Percentiles rank a stretch among this genome's conserved stretches.
Conservation (phyloP, 129 eudicot genomes). For the Sambucus nigra region DNA sequence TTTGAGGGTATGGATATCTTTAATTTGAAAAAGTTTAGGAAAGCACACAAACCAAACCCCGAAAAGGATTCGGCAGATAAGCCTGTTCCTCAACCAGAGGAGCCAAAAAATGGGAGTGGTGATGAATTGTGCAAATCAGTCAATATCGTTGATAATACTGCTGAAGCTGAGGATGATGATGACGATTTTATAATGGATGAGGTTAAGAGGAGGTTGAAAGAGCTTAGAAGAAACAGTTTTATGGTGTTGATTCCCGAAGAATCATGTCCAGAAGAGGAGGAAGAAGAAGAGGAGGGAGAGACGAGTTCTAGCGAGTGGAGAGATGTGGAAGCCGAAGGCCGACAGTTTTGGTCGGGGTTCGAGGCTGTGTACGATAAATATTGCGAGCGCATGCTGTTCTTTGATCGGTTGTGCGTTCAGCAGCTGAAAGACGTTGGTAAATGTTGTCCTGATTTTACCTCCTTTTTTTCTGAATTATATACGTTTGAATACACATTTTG, state of each 20-base stretch:
- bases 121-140: slow-evolving; percentile 34
- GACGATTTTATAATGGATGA: slow-evolving; percentile 87
- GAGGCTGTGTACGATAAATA: slow-evolving; percentile 67
- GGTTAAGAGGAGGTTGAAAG: slow-evolving; percentile 82
- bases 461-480: neutral
- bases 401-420: slow-evolving; percentile 69
- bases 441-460: neutral
- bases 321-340: slow-evolving; percentile 68
- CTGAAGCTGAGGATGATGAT: slow-evolving; percentile 60
- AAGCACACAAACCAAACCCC: slow-evolving; percentile 38
- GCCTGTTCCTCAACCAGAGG: slow-evolving; percentile 32
- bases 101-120: slow-evolving; percentile 25
- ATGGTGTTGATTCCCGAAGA: slow-evolving; percentile 96
- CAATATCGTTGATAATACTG: slow-evolving; percentile 20
- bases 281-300: slow-evolving; percentile 45
- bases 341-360: slow-evolving; percentile 78
- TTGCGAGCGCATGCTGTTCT: slow-evolving; percentile 73
- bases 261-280: slow-evolving; percentile 29
- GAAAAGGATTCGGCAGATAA: slow-evolving; percentile 25
- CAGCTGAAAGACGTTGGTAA: slow-evolving; percentile 66
- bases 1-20: slow-evolving; percentile 46
- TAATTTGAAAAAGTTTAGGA: slow-evolving; percentile 50
- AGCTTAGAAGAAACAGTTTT: slow-evolving; percentile 77
- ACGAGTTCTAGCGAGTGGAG: slow-evolving; percentile 61
- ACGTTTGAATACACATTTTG: neutral